Conservation (phyloP, 495 filamentous ascomycete species). For the Letharia lupina region DNA sequence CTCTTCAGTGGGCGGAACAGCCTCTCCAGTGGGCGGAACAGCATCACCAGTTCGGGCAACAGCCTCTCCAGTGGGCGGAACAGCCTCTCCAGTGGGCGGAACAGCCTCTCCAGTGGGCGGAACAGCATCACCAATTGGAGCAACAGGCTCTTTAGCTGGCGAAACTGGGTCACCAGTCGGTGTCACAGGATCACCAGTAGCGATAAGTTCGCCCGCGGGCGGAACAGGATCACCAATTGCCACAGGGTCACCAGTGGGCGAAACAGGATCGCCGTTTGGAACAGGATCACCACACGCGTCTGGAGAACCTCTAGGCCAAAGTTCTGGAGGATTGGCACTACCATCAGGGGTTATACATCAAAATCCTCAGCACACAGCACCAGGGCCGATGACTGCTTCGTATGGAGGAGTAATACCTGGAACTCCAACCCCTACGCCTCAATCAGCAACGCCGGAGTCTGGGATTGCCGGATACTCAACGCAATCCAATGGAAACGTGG, state of each 20-base stretch:
- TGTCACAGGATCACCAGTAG: too few relatives aligned
- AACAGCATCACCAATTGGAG: background rate
- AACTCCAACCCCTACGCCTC: background rate
- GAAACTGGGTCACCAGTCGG: too few relatives aligned
- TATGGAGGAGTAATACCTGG: background rate
- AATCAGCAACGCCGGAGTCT: background rate
- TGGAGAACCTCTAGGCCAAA: background rate
- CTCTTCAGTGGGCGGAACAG: background rate
- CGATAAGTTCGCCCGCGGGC: background rate
- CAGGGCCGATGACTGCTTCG: background rate
- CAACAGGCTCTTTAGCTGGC: background rate
- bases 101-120: background rate
- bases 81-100: background rate
- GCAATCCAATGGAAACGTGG: slow-evolving; percentile 1
- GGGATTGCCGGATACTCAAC: slow-evolving; percentile 4
- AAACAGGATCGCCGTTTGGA: background rate
- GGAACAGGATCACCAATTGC: background rate
- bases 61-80: background rate
- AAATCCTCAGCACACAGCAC: background rate
- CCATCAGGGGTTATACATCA: too few relatives aligned
- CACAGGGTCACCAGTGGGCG: background rate
- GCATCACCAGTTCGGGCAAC: background rate
- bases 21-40: background rate
- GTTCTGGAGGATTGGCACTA: background rate
- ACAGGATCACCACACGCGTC: background rate